Percentiles rank a stretch among this genome's conserved stretches.
Conservation (phyloP, 495 filamentous ascomycete species). For the Corynascus novoguineensis region DNA sequence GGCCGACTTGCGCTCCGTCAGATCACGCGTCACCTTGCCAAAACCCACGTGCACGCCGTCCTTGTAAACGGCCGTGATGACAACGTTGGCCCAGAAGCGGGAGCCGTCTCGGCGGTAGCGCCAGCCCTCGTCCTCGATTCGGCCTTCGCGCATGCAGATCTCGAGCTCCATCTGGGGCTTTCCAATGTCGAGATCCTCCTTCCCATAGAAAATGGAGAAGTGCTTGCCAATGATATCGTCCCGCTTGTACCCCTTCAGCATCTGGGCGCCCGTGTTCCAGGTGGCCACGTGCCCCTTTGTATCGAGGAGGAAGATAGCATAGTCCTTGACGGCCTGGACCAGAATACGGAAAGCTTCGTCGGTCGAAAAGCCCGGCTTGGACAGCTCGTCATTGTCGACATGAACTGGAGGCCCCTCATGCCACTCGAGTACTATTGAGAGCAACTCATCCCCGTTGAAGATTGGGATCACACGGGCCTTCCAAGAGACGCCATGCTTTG, state of each 20-base stretch:
- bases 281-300: constrained; percentile 52
- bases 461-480: constrained; percentile 48
- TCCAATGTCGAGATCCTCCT: constrained; percentile 45
- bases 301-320: constrained; percentile 64
- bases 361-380: constrained; percentile 36
- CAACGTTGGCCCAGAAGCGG: constrained; percentile 63
- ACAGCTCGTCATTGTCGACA: constrained; percentile 36
- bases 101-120: constrained; percentile 57
- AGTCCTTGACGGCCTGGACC: constrained; percentile 60
- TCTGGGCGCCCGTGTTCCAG: constrained; percentile 57
- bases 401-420: constrained; percentile 29
- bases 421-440: constrained; percentile 47
- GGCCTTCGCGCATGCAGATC: constrained; percentile 54
- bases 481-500: constrained; percentile 25
- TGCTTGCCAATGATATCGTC: constrained; percentile 58
- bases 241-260: constrained; percentile 54
- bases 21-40: constrained; percentile 59
- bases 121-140: constrained; percentile 62
- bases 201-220: constrained; percentile 58
- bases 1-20: constrained; percentile 56
- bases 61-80: constrained; percentile 57
- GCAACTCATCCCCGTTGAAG: constrained; percentile 40
- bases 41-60: constrained; percentile 56
- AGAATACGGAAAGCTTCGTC: constrained; percentile 58
- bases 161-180: constrained; percentile 55